Conservation (phyloP, 495 filamentous ascomycete genomes). For the Tuber calosporum region DNA sequence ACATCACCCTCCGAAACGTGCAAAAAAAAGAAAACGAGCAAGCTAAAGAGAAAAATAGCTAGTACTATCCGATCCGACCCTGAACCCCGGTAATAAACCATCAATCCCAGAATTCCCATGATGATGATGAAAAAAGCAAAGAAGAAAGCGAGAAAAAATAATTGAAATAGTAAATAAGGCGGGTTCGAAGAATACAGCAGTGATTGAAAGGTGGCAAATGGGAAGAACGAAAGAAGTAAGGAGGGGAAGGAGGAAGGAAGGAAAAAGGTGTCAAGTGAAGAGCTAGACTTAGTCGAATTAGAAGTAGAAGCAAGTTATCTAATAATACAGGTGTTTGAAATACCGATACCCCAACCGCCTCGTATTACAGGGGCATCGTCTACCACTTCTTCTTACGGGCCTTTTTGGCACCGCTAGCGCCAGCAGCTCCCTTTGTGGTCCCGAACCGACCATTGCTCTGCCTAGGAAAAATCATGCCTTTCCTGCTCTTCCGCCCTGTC, state of each 20-base stretch:
- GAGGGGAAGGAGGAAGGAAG: neutral
- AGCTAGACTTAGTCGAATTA: neutral
- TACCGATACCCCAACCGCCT: constrained; percentile 12
- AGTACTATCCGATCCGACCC: neutral
- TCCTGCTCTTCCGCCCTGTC: constrained; percentile 19
- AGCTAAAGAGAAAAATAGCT: neutral
- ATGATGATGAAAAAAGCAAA: constrained; percentile 18
- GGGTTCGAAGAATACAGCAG: neutral
- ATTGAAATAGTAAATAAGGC: constrained; percentile 10
- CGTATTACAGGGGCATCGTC: constrained; percentile 10
- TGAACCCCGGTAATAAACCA: constrained; percentile 1
- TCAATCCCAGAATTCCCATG: constrained; percentile 5
- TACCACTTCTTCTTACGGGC: constrained; percentile 1
- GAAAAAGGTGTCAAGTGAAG: constrained; percentile 14
- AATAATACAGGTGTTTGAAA: constrained; percentile 1
- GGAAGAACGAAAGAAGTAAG: constrained; percentile 9
- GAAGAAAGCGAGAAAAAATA: constrained; percentile 8
- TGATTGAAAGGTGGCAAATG: constrained; percentile 9
- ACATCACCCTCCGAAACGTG: neutral
- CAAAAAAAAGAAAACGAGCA: neutral
- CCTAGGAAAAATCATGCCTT: constrained; percentile 31
- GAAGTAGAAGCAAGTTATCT: constrained; percentile 5
- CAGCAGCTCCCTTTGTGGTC: constrained; percentile 18
- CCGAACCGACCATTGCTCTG: constrained; percentile 40
- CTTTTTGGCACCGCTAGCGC: constrained; percentile 3